Base-by-base conservation (phyloP, 441 rosid genomes). In the Iberis amara region DNA sequence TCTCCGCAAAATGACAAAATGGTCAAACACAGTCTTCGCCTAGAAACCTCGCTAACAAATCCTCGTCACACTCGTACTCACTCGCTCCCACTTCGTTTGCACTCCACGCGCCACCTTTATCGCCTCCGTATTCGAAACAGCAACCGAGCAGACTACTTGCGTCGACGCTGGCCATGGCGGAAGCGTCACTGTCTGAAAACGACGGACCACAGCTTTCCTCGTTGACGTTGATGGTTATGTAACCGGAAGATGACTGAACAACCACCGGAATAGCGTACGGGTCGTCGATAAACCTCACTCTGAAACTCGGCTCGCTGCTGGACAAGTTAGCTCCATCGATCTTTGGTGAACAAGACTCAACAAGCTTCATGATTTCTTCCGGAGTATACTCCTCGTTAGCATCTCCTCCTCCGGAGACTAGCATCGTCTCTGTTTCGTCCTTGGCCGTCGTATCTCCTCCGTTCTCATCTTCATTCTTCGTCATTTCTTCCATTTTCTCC, bases 201-300 rank as follows among this genome's bases (percentile, higher is more conserved):
- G 89, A 82, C 5, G 89, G 71, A 0, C 86, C 89, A 57, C 89
- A 82, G 66, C 71, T 82, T 58, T 82, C 89, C 44, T 79, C 89
- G 64, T 82, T 79, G 55, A 80, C 82, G 68, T 82, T 73, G 57
- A 82, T 82, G 41, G 89, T 82, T 37, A 82, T 45, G 66, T 75
- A 77, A 2, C 79, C 74, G 8, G 79, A 73, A 0, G 73, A 79
- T 6, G 81, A 68, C 69, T 78, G 83, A 31, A 76, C 71, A 11
- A 70, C 45, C 60, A 76, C 33, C 54, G 70, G 56, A 30, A 76
- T 53, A 13, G 79, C 69, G 71, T 78, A 78, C 0, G 89, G 89
- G 39, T 79, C 68, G 39, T 79, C 82, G 55, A 71, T 76, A 69
- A 82, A 82, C 79, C 57, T 77, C 21, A 82, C 89, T 50, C 51